Percentiles rank a stretch among this genome's conserved stretches.
These are phyloP conservation scores for Orbilia javanica DNA, from an alignment of 2,329 filamentous ascomycete genomes.

Conservation along the genomic window DNA sequence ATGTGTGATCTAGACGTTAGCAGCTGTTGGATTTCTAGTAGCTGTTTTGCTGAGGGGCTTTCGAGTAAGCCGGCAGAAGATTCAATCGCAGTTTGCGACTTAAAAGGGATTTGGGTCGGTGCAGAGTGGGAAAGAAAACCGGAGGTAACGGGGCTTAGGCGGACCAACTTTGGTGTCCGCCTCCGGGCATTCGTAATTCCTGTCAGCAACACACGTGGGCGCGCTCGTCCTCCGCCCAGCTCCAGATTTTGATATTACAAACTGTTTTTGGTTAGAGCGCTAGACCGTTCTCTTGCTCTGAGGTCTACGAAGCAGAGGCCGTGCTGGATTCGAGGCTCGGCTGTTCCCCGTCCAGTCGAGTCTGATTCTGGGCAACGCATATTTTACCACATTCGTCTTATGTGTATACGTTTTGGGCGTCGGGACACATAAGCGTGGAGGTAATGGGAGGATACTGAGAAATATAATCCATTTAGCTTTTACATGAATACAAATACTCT, in stretches of 20 bases:
- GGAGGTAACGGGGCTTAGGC: constrained; percentile 54
- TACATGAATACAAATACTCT: neutral
- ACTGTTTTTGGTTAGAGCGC: neutral
- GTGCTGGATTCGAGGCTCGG: no score
- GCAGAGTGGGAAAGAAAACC: constrained; percentile 10
- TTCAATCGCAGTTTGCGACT: constrained; percentile 1
- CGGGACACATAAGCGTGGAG: no score
- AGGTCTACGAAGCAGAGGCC: no score
- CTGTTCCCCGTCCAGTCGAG: no score
- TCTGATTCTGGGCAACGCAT: neutral
- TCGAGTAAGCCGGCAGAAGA: constrained; percentile 11
- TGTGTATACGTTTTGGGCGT: no score
- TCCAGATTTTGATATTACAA: constrained; percentile 8
- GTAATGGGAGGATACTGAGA: neutral
- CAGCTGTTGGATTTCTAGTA: neutral
- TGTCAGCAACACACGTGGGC: constrained; percentile 25
- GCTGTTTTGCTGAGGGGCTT: constrained; percentile 11
- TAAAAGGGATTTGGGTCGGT: constrained; percentile 21
- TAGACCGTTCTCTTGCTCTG: no score
- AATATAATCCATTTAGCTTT: neutral
- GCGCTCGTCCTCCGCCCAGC: neutral
- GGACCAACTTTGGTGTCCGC: constrained; percentile 30
- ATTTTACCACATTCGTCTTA: constrained; percentile 9
- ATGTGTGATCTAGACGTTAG: neutral
- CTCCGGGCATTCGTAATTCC: constrained; percentile 22